Base-by-base conservation (phyloP, 441 rosid genomes). In the Gossypium schwendimanii region DNA sequence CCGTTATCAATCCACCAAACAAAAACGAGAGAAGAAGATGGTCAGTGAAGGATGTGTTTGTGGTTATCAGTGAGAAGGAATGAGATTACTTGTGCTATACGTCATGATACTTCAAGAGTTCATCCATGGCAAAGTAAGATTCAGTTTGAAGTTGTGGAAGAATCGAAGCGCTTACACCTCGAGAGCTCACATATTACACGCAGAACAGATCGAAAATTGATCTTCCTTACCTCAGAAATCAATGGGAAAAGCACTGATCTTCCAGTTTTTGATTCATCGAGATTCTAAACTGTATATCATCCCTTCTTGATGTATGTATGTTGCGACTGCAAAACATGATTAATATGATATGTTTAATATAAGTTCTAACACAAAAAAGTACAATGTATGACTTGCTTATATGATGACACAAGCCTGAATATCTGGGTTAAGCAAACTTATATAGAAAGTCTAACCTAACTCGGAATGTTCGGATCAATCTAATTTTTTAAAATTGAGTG, bases 41-140 rank as follows among this genome's bases (percentile, higher is more conserved):
- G 91, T 84, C 87, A 0, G 61, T 72, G 67, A 74, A 80, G 64
- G 92, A 86, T 78, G 84, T 81, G 41, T 84, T 86, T 72, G 90
- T 87, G 21, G 90, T 89, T 11, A 86, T 87, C 44, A 79, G 89
- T 3, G 88, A 87, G 70, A 84, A 89, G 75, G 87, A 86, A 75
- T 87, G 81, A 84, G 28, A 60, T 24, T 36, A 14, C 2, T 64
- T 21, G 47, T 33, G 17, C 24, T 3, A 49, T 3, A n/a, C 10
- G 9, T 62, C 44, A 15, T 62, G 11, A 33, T 15, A 21, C 45
- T 33, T 61, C 65, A 33, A 23, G 12, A 65, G 18, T 15, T 49
- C 21, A 8, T 7, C 21, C 70, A 23, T 45, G 41, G 18, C 41
- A 7, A 0, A 58, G 21, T 23, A 67, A 49, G 71, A 66, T 49